Conservation (phyloP, 1,139 yeast genomes). For the Zygosaccharomyces sapae region DNA sequence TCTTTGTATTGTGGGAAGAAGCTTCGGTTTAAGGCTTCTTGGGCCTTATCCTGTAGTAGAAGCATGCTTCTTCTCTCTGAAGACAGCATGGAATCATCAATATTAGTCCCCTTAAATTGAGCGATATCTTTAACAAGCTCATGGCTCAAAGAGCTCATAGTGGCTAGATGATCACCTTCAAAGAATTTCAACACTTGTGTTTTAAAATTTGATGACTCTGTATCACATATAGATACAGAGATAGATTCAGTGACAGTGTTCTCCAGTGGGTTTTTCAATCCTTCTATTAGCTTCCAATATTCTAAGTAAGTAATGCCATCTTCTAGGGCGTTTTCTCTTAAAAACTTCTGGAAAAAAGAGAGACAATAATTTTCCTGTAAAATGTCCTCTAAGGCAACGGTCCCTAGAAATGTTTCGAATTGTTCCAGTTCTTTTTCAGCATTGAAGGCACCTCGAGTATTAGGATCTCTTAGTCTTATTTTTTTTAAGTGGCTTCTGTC, state of each 20-base stretch:
- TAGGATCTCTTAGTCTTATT: conserved; percentile 29
- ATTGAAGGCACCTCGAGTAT: conserved; percentile 8
- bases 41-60: conserved; percentile 51
- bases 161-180: conserved; percentile 11
- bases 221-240: conserved; percentile 15
- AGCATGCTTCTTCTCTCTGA: conserved; percentile 57
- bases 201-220: conserved; percentile 15
- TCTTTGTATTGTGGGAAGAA: conserved; percentile 57
- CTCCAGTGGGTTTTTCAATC: conserved; percentile 68
- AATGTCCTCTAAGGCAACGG: conserved; percentile 22
- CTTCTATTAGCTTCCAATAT: conserved; percentile 66
- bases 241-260: conserved; percentile 39
- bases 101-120: conserved; percentile 9
- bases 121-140: conserved; percentile 21
- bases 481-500: conserved; percentile 30
- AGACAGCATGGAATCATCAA: conserved; percentile 17
- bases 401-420: conserved; percentile 18
- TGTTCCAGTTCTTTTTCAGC: conserved; percentile 15
- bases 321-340: conserved; percentile 11
- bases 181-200: conserved; percentile 18
- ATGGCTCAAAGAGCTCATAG: conserved; percentile 18
- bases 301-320: conserved; percentile 38
- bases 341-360: conserved; percentile 20
- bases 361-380: conserved; percentile 19
- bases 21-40: conserved; percentile 44